Percentiles rank a stretch among this genome's conserved stretches.
Conservation (phyloP, 176 grass and related monocot species). For the Tuctoria greenei region DNA sequence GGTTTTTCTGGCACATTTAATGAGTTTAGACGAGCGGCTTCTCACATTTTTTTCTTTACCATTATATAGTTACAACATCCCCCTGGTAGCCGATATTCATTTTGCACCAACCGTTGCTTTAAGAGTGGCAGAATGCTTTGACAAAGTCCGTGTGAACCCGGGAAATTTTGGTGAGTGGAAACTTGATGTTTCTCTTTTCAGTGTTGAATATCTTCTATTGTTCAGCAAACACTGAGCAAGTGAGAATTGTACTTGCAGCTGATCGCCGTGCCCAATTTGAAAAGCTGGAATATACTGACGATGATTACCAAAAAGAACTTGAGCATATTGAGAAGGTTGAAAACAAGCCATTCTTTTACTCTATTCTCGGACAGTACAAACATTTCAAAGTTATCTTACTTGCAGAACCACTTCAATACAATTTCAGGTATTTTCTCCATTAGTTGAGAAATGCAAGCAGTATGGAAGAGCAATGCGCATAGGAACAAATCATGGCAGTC, state of each 20-base stretch:
- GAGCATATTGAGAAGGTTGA: slow-evolving; percentile 93
- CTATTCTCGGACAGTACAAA: not conserved
- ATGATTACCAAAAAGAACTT: slow-evolving; percentile 90
- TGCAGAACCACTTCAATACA: not conserved
- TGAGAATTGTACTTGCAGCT: slow-evolving; percentile 61
- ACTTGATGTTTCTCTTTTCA: slow-evolving; percentile 16
- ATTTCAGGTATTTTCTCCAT: slow-evolving; percentile 89
- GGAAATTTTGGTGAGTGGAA: slow-evolving; percentile 89
- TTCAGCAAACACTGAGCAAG: slow-evolving; percentile 18
- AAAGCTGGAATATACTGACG: slow-evolving; percentile 78
- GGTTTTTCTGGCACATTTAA: slow-evolving; percentile 21
- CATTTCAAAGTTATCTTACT: slow-evolving; percentile 26
- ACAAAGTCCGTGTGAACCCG: slow-evolving; percentile 99
- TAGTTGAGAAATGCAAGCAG: slow-evolving; percentile 98
- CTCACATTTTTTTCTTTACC: slow-evolving; percentile 24
- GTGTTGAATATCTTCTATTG: not conserved
- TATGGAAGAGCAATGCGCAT: slow-evolving; percentile 97
- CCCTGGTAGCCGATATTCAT: slow-evolving; percentile 99
- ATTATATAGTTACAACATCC: slow-evolving; percentile 78
- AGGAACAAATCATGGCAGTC: slow-evolving; percentile 93
- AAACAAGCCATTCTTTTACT: slow-evolving; percentile 10
- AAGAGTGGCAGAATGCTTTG: slow-evolving; percentile 96
- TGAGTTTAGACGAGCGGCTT: slow-evolving; percentile 4
- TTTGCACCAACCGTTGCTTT: slow-evolving; percentile 92
- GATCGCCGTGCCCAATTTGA: slow-evolving; percentile 98